Evolutionary conservation across 768 basidiomycete species (phyloP), one percentile per base, ranked within the genome.

Genomic region (Chlorophyllum brunneum): DNA sequence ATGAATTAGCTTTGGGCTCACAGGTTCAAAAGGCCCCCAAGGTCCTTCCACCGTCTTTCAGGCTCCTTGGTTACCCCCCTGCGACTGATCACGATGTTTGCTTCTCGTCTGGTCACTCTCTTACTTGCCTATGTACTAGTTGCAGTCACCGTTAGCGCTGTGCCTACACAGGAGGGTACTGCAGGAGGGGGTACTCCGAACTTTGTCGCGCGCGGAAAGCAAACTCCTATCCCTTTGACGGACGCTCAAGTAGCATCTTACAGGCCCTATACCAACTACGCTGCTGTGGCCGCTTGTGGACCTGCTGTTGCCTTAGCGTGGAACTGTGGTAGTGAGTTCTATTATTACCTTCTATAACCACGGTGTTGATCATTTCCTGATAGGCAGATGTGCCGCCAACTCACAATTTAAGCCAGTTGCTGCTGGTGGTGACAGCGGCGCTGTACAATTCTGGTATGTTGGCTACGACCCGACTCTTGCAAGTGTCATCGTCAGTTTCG

Each of bases 221-320:
- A 38, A 7, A 9, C 23, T 6, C 27, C 48, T 5, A 22, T 29
- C 9, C 24, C 48, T 40, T 27, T 49, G 29, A 27, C 48, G n/a
- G 58, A 67, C 4, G 18, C 73, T 0, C 68, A 80, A 57, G 71
- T 82, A 6, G 56, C 67, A 6, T 30, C 58, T 9, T 83, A 72
- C 62, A 72, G 59, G 30, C 71, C 81, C 0, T 83, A 74, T 65
- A 73, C 79, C 0, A 66, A 63, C 48, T 82, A 75, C 56, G 79
- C 82, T 0, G 74, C 75, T 31, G 61, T 79, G 8, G 81, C 69
- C 1, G 79, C 79, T 56, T 85, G 83, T 51, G 46, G 63, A 13
- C 65, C 79, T 5, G 47, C 70, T 3, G 48, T 64, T 34, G 78
- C 75, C 22, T 56, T 73, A 36, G 67, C 69, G 18, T 83, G 82